Percentiles rank a stretch among this genome's conserved stretches.
phyloP scores from a whole-genome alignment of 371 early-diverging fungal species.

The Umbelopsis sp. region DNA sequence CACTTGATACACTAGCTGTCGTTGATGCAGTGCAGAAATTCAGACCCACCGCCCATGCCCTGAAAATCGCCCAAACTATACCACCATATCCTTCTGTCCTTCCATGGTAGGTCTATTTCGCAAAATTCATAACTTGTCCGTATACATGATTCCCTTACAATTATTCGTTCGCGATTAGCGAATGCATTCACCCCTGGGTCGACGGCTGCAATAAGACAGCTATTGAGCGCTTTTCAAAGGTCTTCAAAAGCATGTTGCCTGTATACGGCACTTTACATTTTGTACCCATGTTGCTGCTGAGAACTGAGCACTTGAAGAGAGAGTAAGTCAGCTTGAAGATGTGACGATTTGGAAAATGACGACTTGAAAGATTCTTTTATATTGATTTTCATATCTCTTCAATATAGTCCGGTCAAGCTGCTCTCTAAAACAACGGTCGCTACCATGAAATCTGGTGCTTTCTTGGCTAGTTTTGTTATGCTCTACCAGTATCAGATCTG shows the following conservation, averaged over 20 bases:
- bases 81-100: slow-evolving; percentile 30
- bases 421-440: slow-evolving; percentile 52
- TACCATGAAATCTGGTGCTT: slow-evolving; percentile 63
- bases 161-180: slow-evolving; percentile 39
- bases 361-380: background rate
- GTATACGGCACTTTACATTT: slow-evolving; percentile 77
- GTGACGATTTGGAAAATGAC: background rate
- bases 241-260: slow-evolving; percentile 61
- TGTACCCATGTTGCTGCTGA: slow-evolving; percentile 68
- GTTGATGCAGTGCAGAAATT: slow-evolving; percentile 41
- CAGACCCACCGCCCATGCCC: slow-evolving; percentile 49
- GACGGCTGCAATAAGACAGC: slow-evolving; percentile 56
- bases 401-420: slow-evolving; percentile 49
- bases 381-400: background rate
- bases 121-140: background rate
- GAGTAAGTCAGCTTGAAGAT: slow-evolving; percentile 44
- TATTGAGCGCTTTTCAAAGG: slow-evolving; percentile 54
- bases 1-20: slow-evolving; percentile 49
- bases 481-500: slow-evolving; percentile 67
- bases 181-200: slow-evolving; percentile 63
- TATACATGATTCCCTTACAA: background rate
- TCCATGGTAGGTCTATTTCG: slow-evolving; percentile 37
- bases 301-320: slow-evolving; percentile 54
- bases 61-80: slow-evolving; percentile 38
- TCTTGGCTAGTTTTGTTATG: slow-evolving; percentile 65